These are phyloP conservation scores for Brasilioporus rufonigricans DNA, from an alignment of 768 basidiomycete species.

Conservation along the genomic window DNA sequence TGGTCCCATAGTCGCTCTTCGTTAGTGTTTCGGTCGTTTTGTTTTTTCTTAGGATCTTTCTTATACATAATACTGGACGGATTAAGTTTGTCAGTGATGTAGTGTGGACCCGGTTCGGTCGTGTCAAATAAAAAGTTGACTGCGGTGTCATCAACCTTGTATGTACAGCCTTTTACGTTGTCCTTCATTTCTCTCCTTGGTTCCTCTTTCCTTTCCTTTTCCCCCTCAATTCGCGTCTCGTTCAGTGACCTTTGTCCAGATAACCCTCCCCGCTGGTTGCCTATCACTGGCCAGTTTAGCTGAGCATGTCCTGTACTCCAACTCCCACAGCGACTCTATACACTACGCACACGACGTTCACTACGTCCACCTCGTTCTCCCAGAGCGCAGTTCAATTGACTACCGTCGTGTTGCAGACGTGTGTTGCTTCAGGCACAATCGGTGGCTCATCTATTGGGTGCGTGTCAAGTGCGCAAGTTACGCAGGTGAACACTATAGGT, in stretches of 20 bases:
- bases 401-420: constrained; percentile 32
- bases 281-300: no score
- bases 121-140: no score
- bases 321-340: constrained; percentile 45
- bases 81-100: no score
- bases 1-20: constrained; percentile 57
- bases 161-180: neutral
- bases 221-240: no score
- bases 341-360: constrained; percentile 35
- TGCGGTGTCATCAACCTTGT: no score
- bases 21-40: no score
- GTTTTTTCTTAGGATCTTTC: no score
- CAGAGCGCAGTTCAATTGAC: constrained; percentile 33
- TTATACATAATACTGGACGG: no score
- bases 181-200: neutral
- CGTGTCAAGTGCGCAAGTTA: constrained; percentile 23
- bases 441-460: constrained; percentile 29
- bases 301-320: constrained; percentile 38
- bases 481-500: constrained; percentile 33
- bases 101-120: no score
- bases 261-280: neutral
- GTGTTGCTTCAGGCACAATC: constrained; percentile 31
- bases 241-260: neutral
- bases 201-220: neutral
- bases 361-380: constrained; percentile 36